These are phyloP conservation scores for Salix dunnii DNA, from an alignment of 345 rosid species.

Conservation along the genomic window DNA sequence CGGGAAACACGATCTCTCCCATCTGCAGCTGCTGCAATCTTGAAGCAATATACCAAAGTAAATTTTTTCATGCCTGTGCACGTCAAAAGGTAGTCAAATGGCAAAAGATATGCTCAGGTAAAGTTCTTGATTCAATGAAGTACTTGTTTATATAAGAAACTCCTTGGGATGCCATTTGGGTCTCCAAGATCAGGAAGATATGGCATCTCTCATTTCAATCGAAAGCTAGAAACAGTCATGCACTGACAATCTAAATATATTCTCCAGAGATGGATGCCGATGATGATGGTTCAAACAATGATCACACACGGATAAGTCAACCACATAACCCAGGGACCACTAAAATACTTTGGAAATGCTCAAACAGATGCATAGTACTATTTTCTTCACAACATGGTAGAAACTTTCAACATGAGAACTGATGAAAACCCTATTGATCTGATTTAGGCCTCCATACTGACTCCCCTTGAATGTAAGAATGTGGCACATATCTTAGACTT, in stretches of 20 bases:
- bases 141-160: too few species aligned
- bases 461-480: slow-evolving; percentile 20
- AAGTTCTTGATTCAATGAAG: too few species aligned
- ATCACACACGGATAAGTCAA: too few species aligned
- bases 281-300: background rate
- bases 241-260: background rate
- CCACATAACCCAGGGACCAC: background rate
- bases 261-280: background rate
- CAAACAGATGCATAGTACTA: background rate
- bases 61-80: too few species aligned
- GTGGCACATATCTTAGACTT: slow-evolving; percentile 19
- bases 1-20: too few species aligned
- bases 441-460: slow-evolving; percentile 49
- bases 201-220: background rate
- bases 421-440: slow-evolving; percentile 15
- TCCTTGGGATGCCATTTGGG: background rate
- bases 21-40: too few species aligned
- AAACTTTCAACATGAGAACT: background rate
- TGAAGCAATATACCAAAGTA: too few species aligned
- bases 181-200: background rate
- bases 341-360: background rate
- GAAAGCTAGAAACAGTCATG: background rate
- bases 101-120: too few species aligned
- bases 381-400: background rate
- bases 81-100: too few species aligned